Evolutionary conservation across 176 grass and related monocot genomes (phyloP).

Genomic region (Bothriochloa decipiens): DNA sequence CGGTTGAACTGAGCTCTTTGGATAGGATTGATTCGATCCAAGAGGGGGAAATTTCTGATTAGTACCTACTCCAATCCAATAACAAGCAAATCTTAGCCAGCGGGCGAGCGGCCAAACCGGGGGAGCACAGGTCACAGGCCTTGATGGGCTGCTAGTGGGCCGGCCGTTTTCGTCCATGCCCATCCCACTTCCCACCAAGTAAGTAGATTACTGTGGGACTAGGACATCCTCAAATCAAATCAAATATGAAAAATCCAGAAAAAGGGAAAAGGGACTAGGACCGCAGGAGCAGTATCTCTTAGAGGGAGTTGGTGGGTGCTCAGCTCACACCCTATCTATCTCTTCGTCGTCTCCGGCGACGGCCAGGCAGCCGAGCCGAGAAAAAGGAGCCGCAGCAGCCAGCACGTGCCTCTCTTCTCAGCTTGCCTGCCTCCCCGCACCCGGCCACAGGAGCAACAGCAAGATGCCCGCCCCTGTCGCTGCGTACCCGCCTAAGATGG

Average conservation of each 20-base stretch:
- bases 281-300: too few species aligned
- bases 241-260: too few species aligned
- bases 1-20: background rate
- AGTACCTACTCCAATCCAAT: too few species aligned
- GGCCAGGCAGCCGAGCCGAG: background rate
- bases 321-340: constrained; percentile 10
- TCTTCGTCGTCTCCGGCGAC: background rate
- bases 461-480: constrained; percentile 19
- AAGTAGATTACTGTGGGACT: too few species aligned
- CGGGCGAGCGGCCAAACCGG: constrained; percentile 27
- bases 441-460: background rate
- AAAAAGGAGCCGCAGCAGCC: background rate
- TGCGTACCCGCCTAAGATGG: background rate
- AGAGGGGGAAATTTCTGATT: too few species aligned
- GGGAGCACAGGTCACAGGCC: too few species aligned
- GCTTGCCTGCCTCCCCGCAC: background rate
- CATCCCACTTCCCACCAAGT: too few species aligned
- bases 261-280: too few species aligned
- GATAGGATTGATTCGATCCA: background rate
- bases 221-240: background rate
- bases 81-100: too few species aligned
- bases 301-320: background rate
- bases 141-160: too few species aligned
- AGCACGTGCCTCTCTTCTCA: background rate
- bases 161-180: background rate